Conservation (phyloP, 2,329 filamentous ascomycete species). For the Nemania sp. region DNA sequence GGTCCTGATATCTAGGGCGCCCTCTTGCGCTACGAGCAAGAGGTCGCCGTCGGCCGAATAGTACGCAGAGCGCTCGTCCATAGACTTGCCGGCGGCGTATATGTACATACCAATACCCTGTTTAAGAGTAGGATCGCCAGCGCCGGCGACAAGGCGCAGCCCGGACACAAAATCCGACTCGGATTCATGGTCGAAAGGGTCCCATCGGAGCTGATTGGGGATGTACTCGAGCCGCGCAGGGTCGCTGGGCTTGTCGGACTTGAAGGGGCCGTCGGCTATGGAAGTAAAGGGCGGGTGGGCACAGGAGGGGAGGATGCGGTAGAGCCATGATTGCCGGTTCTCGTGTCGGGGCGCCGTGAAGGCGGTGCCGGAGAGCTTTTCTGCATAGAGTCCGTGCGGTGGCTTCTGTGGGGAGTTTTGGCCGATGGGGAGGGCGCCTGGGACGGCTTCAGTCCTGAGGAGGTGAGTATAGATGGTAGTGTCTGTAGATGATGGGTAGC, state of each 20-base stretch:
- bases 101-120: constrained; percentile 77
- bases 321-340: constrained; percentile 71
- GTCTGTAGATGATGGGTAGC: constrained; percentile 40
- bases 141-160: constrained; percentile 75
- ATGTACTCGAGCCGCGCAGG: constrained; percentile 74
- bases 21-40: constrained; percentile 74
- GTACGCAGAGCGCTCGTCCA: constrained; percentile 75
- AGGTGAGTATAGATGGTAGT: constrained; percentile 15
- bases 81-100: constrained; percentile 78
- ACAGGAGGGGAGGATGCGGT: constrained; percentile 67
- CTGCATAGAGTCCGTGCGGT: constrained; percentile 75
- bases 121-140: constrained; percentile 80
- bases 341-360: constrained; percentile 70
- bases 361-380: constrained; percentile 72
- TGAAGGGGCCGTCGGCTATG: constrained; percentile 56
- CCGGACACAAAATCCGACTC: constrained; percentile 60
- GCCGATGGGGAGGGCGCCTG: constrained; percentile 73
- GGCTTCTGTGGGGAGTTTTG: constrained; percentile 79
- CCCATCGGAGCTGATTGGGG: constrained; percentile 87
- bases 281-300: constrained; percentile 58
- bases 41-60: constrained; percentile 81
- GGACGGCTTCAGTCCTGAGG: constrained; percentile 67
- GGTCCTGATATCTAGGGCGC: constrained; percentile 73
- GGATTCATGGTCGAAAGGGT: constrained; percentile 79
- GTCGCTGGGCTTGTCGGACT: constrained; percentile 60